Base-by-base conservation (phyloP, 108 stramenopile species). In the Nitzschia sp. region DNA sequence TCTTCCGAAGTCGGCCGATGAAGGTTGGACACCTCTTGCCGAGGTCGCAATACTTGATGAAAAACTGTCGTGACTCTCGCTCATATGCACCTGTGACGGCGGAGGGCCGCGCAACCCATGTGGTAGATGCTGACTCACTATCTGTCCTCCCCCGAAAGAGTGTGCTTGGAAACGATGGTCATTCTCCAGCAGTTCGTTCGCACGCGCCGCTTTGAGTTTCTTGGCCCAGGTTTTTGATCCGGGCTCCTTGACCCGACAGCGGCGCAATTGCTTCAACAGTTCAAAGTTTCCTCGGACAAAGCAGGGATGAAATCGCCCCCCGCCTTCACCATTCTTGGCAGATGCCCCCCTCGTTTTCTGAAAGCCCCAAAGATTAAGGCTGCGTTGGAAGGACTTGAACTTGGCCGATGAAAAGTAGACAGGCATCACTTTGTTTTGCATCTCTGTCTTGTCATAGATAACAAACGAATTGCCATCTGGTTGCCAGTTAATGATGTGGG, bases 211-310 rank as follows among this genome's bases (percentile, higher is more conserved):
- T n/a, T n/a, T n/a, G n/a, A n/a, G n/a, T n/a, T n/a, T n/a, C 13
- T 51, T 17, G 18, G 21, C 21, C 49, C n/a, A 9, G 38, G 38
- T 38, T 42, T 21, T 62, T 34, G 31, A 45, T 27, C 61, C 61
- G 26, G 61, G 31, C 24, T 35, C 76, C 79, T 85, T 86, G 55
- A 84, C 73, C 35, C 79, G 66, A 36, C 49, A 35, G 15, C 77
- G 70, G 21, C 33, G 48, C 34, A 78, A 72, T 3, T 55, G 35
- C 21, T 58, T 46, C 25, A 54, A 64, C n/a, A 72, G 56, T n/a
- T 55, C 58, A 19, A 32, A 31, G 2, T 63, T 23, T 54, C 70
- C 65, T 46, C 58, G 49, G 2, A 61, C 24, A 46, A 78, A 78
- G 54, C 71, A 61, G 15, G 59, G 59, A 54, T 79, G 76, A 19